phyloP scores from a whole-genome alignment of 2,329 filamentous ascomycete species.

The Fusarium pilosicola region DNA sequence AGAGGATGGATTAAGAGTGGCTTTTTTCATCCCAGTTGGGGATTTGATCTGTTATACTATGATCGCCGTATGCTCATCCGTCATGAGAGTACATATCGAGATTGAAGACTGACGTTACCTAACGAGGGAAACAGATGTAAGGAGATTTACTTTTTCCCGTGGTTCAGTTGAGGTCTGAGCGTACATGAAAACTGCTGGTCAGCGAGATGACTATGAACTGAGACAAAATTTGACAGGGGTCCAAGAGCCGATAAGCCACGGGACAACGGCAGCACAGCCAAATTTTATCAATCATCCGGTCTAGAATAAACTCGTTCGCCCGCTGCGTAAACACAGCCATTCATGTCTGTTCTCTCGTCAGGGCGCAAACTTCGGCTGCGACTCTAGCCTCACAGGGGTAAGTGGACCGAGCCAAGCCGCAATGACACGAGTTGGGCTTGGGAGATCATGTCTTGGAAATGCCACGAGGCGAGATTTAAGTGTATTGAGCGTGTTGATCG shows the following conservation, averaged over 20 bases:
- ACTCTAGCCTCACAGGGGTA: conserved; percentile 3
- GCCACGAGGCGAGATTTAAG: not conserved
- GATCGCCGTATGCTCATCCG: not conserved
- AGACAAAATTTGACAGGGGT: not conserved
- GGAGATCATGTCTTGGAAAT: not conserved
- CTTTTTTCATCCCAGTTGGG: not conserved
- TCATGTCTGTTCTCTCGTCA: not conserved
- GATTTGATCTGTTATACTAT: not conserved
- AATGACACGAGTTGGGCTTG: not conserved
- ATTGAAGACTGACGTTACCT: not conserved
- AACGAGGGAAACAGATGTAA: not conserved
- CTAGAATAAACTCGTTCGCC: not conserved
- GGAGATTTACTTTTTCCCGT: not conserved
- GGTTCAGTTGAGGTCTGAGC: not conserved
- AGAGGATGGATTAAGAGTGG: not conserved
- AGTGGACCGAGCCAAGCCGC: not conserved
- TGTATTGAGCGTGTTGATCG: not conserved
- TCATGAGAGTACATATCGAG: not conserved
- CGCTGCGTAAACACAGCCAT: not conserved
- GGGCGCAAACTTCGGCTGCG: conserved; percentile 7
- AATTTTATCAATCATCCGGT: not conserved
- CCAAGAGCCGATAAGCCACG: not conserved
- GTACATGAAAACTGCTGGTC: not conserved
- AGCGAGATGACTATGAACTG: not conserved
- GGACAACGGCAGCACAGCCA: not conserved